Conservation (phyloP, 1,139 yeast species). For the Debaryomycetaceae sp. region DNA sequence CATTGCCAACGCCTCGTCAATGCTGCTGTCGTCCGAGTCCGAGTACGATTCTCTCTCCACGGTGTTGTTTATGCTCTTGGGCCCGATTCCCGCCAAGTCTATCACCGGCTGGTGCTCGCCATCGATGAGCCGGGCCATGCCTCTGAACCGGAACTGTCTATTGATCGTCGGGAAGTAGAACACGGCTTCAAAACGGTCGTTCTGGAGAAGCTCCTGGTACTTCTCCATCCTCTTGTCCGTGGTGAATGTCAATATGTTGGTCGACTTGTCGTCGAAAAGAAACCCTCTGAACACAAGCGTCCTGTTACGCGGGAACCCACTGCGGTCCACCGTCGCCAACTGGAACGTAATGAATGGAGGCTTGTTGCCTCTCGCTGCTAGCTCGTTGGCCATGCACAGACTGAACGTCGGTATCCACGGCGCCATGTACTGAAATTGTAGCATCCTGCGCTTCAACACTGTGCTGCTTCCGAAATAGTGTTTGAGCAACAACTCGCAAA, state of each 20-base stretch:
- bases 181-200: slow-evolving; percentile 68
- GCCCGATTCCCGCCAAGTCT: slow-evolving; percentile 27
- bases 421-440: slow-evolving; percentile 52
- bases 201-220: slow-evolving; percentile 46
- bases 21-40: slow-evolving; percentile 13
- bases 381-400: slow-evolving; percentile 47
- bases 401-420: slow-evolving; percentile 67
- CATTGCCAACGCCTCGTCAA: slow-evolving; percentile 4
- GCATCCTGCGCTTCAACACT: slow-evolving; percentile 9
- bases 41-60: slow-evolving; percentile 9
- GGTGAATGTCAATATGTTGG: slow-evolving; percentile 65
- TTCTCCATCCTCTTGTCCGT: slow-evolving; percentile 73
- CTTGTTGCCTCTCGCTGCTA: slow-evolving; percentile 22
- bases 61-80: slow-evolving; percentile 8
- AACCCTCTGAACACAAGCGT: slow-evolving; percentile 76
- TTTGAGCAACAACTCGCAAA: too few species aligned
- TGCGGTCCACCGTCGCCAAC: slow-evolving; percentile 60
- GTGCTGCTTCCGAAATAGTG: not conserved
- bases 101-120: slow-evolving; percentile 30
- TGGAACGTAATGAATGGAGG: slow-evolving; percentile 59
- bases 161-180: slow-evolving; percentile 61
- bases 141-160: slow-evolving; percentile 72
- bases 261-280: slow-evolving; percentile 63
- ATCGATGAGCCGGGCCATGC: slow-evolving; percentile 52
- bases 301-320: slow-evolving; percentile 61